Evolutionary conservation across 192 early-diverging fungal genomes (phyloP).

Genomic region (Podila epigama): DNA sequence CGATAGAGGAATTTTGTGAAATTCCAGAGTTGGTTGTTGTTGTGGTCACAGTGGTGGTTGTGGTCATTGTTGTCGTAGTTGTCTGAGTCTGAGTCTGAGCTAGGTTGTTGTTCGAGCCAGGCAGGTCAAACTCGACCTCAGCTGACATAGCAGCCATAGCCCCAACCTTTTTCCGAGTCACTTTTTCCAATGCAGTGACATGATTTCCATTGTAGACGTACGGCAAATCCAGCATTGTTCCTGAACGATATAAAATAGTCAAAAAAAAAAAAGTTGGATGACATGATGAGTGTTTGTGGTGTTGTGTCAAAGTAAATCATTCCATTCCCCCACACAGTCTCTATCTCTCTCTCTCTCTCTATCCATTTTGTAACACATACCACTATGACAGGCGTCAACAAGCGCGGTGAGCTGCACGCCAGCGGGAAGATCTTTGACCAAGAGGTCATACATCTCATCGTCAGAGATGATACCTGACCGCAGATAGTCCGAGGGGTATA

Average conservation of each 20-base stretch:
- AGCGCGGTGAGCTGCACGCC: constrained; percentile 77
- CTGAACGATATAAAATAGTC: too few species aligned
- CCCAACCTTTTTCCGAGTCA: constrained; percentile 36
- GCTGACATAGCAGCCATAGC: constrained; percentile 49
- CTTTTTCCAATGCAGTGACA: constrained; percentile 31
- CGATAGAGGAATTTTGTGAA: constrained; percentile 1
- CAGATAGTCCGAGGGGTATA: constrained; percentile 79
- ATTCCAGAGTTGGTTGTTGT: constrained; percentile 6
- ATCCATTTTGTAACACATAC: too few species aligned
- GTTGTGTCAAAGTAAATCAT: too few species aligned
- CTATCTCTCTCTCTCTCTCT: too few species aligned
- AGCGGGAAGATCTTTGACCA: constrained; percentile 69
- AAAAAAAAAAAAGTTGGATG: too few species aligned
- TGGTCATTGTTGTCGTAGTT: constrained; percentile 12
- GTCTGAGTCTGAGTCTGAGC: constrained; percentile 16
- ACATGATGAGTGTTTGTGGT: not conserved
- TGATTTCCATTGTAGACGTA: constrained; percentile 62
- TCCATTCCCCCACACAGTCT: too few species aligned
- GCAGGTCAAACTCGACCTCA: constrained; percentile 26
- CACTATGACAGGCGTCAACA: constrained; percentile 77
- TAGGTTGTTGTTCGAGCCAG: constrained; percentile 17
- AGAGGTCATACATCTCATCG: constrained; percentile 68
- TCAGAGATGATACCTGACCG: constrained; percentile 72
- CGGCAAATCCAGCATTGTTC: constrained; percentile 68
- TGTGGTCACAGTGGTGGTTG: constrained; percentile 2